Base-by-base conservation (phyloP, 192 early-diverging fungal species). In the Coemansia asiatica region DNA sequence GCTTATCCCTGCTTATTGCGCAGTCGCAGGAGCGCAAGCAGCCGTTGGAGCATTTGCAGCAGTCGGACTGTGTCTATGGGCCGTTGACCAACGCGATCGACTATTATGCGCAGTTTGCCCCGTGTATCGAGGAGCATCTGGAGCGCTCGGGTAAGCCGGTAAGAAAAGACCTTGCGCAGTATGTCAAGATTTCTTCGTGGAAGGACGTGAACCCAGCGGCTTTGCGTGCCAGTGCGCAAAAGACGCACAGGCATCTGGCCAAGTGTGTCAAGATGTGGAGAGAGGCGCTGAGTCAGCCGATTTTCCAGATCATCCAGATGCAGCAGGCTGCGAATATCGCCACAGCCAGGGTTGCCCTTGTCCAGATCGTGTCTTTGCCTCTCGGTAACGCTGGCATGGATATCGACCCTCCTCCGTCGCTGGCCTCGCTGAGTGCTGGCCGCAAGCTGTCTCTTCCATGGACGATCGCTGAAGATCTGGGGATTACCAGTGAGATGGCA, bases 201-300 rank as follows among this genome's bases (percentile, higher is more conserved):
- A 96, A 95, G 74, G 97, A 99, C 71, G 89, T 94, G 18, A 99
- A 96, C 64, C 90, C 95, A 9, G 91, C 90, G 62, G 95, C 97
- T 0, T 74, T 99, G 33, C 86, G 90, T 25, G 91, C 92, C 61
- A 92, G 91, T 81, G 94, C 97, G 0, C 89, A 88, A 40, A 89
- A 92, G 78, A 94, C 95, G 8, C 97, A 99, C 76, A 79, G 89
- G 57, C 94, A 95, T 33, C 73, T 99, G 51, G 79, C 90, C 73
- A 97, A 96, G 79, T 94, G 94, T 64, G 83, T 99, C 47, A 89
- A 88, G 25, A 90, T 91, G 64, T 96, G 94, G 71, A 79, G 90
- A 2, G 88, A 89, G 36, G 83, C 93, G 0, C 81, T 99, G 33
- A 77, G 82, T n/a, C 78, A 87, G 29, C 88, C 95, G 0, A 85